Evolutionary conservation across 164 flowering plant species (phyloP), one percentile per base, ranked within the genome.

Genomic region (Vitis riparia): DNA sequence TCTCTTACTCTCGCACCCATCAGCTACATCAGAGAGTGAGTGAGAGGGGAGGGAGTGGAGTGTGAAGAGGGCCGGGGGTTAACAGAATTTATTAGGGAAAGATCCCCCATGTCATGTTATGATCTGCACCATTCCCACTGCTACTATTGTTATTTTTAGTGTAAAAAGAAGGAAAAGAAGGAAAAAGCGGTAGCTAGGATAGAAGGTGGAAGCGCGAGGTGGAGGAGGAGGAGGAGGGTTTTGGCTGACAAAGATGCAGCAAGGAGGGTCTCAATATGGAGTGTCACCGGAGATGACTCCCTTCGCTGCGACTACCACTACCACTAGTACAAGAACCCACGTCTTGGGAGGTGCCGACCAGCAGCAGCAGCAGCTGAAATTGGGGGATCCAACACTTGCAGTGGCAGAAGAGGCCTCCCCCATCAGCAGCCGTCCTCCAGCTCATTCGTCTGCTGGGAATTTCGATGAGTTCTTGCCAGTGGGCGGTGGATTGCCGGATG

Each of bases 351-450:
- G 29, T 29, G 62, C 27, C 62, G 62, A 61, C 23, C 64, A 55
- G 19, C 51, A 58, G 19, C 64, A 63, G 11, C 71, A 72, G 53
- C 64, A 37, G 44, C 44, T 37, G 5, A 37, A 37, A 37, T 37
- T 37, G 44, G 44, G 44, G 44, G 44, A 37, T 37, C 44, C 44
- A 37, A 37, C 44, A 37, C 44, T 37, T 3, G 44, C 37, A 47
- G 67, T 77, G 62, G 79, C 71, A 0, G 84, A 81, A 69, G 76
- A 73, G 16, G 84, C 84, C 1, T 78, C 84, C 0, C 84, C 84
- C 23, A 78, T 81, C 29, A 84, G 85, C 58, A 77, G 84, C 67
- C 73, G 87, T 11, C 89, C 89, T 2, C 89, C 88, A 3, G 79
- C 85, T 1, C 6, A 50, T 13, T 15, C 78, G 6, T 66, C 76